phyloP scores from a whole-genome alignment of 2,329 filamentous ascomycete genomes.

The Trichoderma citrinoviride region DNA sequence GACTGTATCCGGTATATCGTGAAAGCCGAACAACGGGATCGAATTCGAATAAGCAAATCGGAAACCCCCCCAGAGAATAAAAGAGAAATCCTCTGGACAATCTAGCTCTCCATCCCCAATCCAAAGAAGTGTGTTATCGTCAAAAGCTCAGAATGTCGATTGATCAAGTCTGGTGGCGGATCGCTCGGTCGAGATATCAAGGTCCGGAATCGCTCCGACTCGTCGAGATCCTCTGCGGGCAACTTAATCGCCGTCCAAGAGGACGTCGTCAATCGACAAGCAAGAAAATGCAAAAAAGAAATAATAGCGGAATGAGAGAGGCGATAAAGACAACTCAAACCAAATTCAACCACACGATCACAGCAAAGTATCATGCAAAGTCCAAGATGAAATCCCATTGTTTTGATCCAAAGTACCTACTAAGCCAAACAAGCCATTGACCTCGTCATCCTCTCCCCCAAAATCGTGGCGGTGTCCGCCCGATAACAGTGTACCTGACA shows the following conservation, averaged over 20 bases:
- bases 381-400: no score
- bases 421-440: no score
- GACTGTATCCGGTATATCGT: not conserved
- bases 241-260: not conserved
- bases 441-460: not conserved
- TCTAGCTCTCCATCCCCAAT: slow-evolving; percentile 19
- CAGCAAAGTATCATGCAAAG: no score
- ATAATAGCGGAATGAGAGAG: not conserved
- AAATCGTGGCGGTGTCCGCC: slow-evolving; percentile 9
- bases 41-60: not conserved
- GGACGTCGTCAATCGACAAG: not conserved
- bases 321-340: not conserved
- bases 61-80: not conserved
- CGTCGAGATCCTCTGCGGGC: not conserved
- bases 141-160: not conserved
- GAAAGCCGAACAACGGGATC: not conserved
- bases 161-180: not conserved
- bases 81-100: not conserved
- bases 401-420: no score
- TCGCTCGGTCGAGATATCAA: slow-evolving; percentile 15
- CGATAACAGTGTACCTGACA: not conserved
- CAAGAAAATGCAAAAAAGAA: not conserved
- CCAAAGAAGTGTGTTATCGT: not conserved
- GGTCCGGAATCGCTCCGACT: not conserved
- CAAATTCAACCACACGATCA: not conserved